These are phyloP conservation scores for Haplographium delicatum DNA, from an alignment of 495 filamentous ascomycete genomes.

Conservation along the genomic window DNA sequence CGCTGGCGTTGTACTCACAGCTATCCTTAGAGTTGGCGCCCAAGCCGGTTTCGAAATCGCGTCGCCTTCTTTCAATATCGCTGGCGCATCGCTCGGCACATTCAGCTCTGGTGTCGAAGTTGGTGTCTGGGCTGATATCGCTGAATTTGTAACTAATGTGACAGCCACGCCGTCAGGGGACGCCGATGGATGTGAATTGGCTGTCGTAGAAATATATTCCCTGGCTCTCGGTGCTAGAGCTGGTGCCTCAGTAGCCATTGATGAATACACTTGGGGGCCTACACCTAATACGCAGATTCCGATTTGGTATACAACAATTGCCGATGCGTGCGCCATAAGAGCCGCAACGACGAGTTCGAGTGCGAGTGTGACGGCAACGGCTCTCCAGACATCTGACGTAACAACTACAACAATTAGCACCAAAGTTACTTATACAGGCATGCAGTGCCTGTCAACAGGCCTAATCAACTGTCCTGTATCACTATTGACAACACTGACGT, in stretches of 20 bases:
- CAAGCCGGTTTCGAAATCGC: conserved; percentile 38
- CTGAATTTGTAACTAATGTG: conserved; percentile 47
- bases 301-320: conserved; percentile 48
- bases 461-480: conserved; percentile 42
- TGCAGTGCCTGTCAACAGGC: conserved; percentile 34
- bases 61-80: background rate
- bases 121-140: conserved; percentile 43
- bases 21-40: conserved; percentile 39
- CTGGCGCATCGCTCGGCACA: background rate
- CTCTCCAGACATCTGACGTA: conserved; percentile 4
- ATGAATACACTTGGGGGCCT: conserved; percentile 44
- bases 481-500: conserved; percentile 35
- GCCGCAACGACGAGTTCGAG: conserved; percentile 11
- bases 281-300: conserved; percentile 38
- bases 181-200: conserved; percentile 31
- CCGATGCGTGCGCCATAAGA: conserved; percentile 38
- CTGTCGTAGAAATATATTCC: conserved; percentile 41
- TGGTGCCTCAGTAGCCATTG: conserved; percentile 43
- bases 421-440: conserved; percentile 32
- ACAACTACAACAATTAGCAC: conserved; percentile 33
- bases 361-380: conserved; percentile 26
- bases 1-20: conserved; percentile 36
- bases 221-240: conserved; percentile 45
- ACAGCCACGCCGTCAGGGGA: conserved; percentile 28
- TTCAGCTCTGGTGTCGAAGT: conserved; percentile 39